Percentiles rank a stretch among this genome's conserved stretches.
phyloP scores from a whole-genome alignment of 805 yeast genomes.

The Saturnispora diversa region DNA sequence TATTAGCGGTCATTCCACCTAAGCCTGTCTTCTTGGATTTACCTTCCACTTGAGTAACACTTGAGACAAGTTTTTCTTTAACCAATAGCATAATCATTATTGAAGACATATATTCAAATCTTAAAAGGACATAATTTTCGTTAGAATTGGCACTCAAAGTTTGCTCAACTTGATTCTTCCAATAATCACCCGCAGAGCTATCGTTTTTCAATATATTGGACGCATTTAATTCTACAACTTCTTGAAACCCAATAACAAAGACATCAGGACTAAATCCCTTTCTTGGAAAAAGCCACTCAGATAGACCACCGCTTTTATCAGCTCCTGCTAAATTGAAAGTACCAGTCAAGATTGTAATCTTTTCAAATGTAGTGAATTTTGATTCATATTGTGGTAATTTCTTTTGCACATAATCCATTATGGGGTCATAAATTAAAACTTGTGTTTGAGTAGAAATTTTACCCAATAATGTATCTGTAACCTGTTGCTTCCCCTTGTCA shows the following conservation, averaged over 20 bases:
- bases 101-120: constrained; percentile 73
- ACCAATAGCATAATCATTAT: constrained; percentile 58
- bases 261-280: constrained; percentile 61
- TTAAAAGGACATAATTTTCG: constrained; percentile 47
- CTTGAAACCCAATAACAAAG: constrained; percentile 88
- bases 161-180: constrained; percentile 63
- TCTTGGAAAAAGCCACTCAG: constrained; percentile 75
- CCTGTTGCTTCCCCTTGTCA: constrained; percentile 84
- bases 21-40: constrained; percentile 90
- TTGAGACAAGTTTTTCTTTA: constrained; percentile 35
- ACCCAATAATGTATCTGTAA: constrained; percentile 82
- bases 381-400: constrained; percentile 43
- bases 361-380: constrained; percentile 52
- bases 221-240: constrained; percentile 86
- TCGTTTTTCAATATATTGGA: constrained; percentile 85
- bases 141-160: constrained; percentile 43
- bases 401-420: constrained; percentile 71
- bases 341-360: constrained; percentile 65
- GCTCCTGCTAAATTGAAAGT: constrained; percentile 85
- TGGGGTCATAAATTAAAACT: constrained; percentile 80
- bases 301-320: constrained; percentile 47
- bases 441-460: constrained; percentile 61
- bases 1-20: constrained; percentile 95
- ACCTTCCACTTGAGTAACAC: constrained; percentile 84
- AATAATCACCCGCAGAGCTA: constrained; percentile 61